These are phyloP conservation scores for Vitis riparia DNA, from an alignment of 164 flowering plant genomes.

Conservation along the genomic window DNA sequence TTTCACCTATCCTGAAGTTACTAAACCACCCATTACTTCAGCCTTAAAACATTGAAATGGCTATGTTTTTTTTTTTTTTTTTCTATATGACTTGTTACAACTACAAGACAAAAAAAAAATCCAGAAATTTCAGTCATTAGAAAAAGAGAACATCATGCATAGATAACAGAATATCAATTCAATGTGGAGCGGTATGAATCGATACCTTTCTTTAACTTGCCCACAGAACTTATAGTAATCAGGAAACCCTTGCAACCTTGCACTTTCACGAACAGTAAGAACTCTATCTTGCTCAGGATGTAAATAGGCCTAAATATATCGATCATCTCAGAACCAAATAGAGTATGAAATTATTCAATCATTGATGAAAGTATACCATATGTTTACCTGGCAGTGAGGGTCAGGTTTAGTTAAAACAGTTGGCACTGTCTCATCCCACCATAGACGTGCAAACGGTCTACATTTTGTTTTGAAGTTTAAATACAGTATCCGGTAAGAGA, in stretches of 20 bases:
- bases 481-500: neutral
- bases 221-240: constrained; percentile 56
- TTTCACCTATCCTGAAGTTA: too few relatives aligned
- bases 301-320: constrained; percentile 31
- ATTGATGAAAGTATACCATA: neutral
- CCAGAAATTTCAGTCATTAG: too few relatives aligned
- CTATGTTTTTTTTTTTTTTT: too few relatives aligned
- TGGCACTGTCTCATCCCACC: constrained; percentile 77
- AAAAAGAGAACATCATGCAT: too few relatives aligned
- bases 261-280: constrained; percentile 55
- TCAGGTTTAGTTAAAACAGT: constrained; percentile 48
- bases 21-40: too few relatives aligned
- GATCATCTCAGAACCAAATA: neutral
- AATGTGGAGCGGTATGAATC: neutral
- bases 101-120: too few relatives aligned
- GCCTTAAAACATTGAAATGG: too few relatives aligned
- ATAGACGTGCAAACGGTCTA: constrained; percentile 63
- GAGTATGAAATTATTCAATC: neutral
- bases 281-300: constrained; percentile 71
- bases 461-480: constrained; percentile 1
- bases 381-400: constrained; percentile 38
- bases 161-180: neutral
- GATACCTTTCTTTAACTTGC: constrained; percentile 49
- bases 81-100: too few relatives aligned
- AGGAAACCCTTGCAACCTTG: constrained; percentile 69